Evolutionary conservation across 495 filamentous ascomycete species (phyloP).

Genomic region (Penicillium ochrochloron): DNA sequence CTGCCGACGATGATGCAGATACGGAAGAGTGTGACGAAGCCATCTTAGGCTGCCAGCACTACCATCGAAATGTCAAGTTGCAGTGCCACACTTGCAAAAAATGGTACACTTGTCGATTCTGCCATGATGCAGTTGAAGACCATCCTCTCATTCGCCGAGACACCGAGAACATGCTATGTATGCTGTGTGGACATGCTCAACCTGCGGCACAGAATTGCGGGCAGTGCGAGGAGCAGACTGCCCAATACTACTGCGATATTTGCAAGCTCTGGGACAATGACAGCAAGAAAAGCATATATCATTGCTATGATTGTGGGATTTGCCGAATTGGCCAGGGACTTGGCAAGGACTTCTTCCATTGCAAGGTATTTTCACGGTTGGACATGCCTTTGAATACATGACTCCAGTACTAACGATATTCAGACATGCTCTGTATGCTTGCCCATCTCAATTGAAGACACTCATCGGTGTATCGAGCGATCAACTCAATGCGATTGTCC

Average conservation of each 20-base stretch:
- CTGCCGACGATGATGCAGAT: constrained; percentile 46
- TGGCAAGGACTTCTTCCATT: constrained; percentile 96
- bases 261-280: constrained; percentile 99
- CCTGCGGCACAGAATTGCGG: constrained; percentile 77
- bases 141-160: constrained; percentile 79
- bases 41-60: constrained; percentile 84
- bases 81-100: constrained; percentile 86
- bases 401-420: constrained; percentile 20
- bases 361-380: constrained; percentile 69
- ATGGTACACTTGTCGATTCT: constrained; percentile 96
- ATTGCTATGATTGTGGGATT: constrained; percentile 95
- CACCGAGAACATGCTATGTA: constrained; percentile 96
- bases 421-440: constrained; percentile 92
- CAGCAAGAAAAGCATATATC: constrained; percentile 88
- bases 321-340: constrained; percentile 89
- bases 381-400: neutral
- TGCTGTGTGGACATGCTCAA: constrained; percentile 90
- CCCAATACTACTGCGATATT: constrained; percentile 92
- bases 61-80: constrained; percentile 92
- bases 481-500: constrained; percentile 96
- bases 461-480: constrained; percentile 93
- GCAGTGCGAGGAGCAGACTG: constrained; percentile 73
- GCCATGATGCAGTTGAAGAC: constrained; percentile 86
- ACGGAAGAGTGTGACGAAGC: constrained; percentile 45
- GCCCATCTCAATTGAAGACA: constrained; percentile 74